Conservation (phyloP, 208 protist genomes). For the Trypanosoma mega region DNA sequence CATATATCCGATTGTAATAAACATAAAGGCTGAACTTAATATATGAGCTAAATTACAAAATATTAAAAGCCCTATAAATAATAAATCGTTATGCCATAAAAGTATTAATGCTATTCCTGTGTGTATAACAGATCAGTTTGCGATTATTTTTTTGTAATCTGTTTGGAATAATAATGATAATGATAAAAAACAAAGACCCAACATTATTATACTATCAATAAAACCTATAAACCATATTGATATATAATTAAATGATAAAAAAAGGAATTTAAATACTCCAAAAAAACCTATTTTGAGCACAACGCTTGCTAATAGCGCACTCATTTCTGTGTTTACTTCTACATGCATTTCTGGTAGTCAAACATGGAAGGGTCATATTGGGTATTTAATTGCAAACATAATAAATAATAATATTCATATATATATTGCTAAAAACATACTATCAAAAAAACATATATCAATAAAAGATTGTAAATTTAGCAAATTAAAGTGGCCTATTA, state of each 20-base stretch:
- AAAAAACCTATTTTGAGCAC: slow-evolving; percentile 89
- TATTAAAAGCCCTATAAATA: slow-evolving; percentile 71
- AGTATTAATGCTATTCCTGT: slow-evolving; percentile 51
- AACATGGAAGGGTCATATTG: slow-evolving; percentile 28
- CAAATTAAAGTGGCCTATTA: slow-evolving; percentile 45
- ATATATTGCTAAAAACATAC: slow-evolving; percentile 61
- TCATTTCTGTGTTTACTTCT: slow-evolving; percentile 32
- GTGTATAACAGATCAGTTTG: slow-evolving; percentile 42
- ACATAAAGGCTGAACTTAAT: slow-evolving; percentile 70
- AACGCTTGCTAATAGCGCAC: slow-evolving; percentile 34
- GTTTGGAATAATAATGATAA: slow-evolving; percentile 71
- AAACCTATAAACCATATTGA: slow-evolving; percentile 82
- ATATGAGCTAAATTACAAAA: slow-evolving; percentile 78
- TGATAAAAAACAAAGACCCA: slow-evolving; percentile 61
- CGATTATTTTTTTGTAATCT: slow-evolving; percentile 55
- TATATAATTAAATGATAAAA: slow-evolving; percentile 63
- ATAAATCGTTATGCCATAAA: slow-evolving; percentile 82
- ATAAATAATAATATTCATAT: slow-evolving; percentile 86
- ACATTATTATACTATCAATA: slow-evolving; percentile 40
- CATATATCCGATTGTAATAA: slow-evolving; percentile 78
- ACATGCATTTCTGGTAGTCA: slow-evolving; percentile 33
- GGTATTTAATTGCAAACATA: slow-evolving; percentile 44
- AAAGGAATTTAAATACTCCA: slow-evolving; percentile 82
- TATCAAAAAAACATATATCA: slow-evolving; percentile 58
- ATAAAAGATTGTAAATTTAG: slow-evolving; percentile 32